Conservation (phyloP, 2,329 filamentous ascomycete species). For the Fusarium begoniae region DNA sequence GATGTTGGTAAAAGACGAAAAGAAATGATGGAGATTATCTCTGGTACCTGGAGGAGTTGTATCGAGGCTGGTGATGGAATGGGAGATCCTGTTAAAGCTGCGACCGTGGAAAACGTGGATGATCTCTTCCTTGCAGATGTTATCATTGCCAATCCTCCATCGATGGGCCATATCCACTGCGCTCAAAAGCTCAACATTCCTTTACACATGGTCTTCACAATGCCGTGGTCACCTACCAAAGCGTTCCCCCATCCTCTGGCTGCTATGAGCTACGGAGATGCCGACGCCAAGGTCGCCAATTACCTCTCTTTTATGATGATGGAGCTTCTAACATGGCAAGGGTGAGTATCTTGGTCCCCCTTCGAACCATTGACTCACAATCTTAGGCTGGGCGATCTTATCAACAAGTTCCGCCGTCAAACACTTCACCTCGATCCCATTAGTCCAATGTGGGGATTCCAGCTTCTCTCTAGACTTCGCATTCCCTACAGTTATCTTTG, state of each 20-base stretch:
- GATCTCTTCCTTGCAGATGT: slow-evolving; percentile 62
- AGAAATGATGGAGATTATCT: slow-evolving; percentile 51
- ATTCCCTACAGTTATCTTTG: slow-evolving; percentile 78
- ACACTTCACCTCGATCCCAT: slow-evolving; percentile 71
- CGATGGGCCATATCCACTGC: slow-evolving; percentile 62
- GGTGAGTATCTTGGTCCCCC: slow-evolving; percentile 45
- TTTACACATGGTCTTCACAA: slow-evolving; percentile 65
- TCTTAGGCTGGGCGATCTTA: slow-evolving; percentile 68
- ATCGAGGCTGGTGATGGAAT: slow-evolving; percentile 50
- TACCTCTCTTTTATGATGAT: slow-evolving; percentile 57
- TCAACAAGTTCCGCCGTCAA: slow-evolving; percentile 73
- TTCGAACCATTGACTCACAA: neutral
- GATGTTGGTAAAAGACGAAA: slow-evolving; percentile 49
- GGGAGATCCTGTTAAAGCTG: slow-evolving; percentile 41
- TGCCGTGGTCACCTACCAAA: slow-evolving; percentile 75
- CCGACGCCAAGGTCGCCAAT: slow-evolving; percentile 37
- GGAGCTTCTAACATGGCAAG: slow-evolving; percentile 80
- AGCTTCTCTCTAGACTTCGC: slow-evolving; percentile 67
- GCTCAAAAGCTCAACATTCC: slow-evolving; percentile 60
- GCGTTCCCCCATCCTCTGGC: slow-evolving; percentile 41
- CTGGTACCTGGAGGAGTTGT: slow-evolving; percentile 50
- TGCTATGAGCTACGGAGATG: slow-evolving; percentile 50
- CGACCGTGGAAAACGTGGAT: slow-evolving; percentile 35
- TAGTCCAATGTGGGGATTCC: slow-evolving; percentile 72
- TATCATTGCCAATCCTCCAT: slow-evolving; percentile 64